Evolutionary conservation across 495 filamentous ascomycete species (phyloP), one percentile per base, ranked within the genome.

Genomic region (Podospora pseudoanserina): DNA sequence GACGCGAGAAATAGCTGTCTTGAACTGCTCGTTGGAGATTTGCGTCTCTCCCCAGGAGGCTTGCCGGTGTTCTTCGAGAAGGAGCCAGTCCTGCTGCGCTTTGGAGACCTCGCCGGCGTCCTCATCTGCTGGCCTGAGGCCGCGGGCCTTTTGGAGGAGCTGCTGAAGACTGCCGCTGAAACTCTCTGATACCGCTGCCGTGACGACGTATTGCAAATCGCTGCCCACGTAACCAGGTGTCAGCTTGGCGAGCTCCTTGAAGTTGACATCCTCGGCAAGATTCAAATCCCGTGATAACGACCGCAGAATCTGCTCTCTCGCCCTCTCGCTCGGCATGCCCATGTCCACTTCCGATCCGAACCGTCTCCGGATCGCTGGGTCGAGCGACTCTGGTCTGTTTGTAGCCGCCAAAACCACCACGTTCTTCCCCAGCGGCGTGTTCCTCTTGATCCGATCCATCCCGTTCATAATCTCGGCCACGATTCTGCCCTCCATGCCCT

Each of bases 401-500:
- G 94, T 97, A 18, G 94, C 93, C 0, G 95, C 94, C 32, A 98
- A 85, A 15, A 97, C 92, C 67, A 98, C 92, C 19, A 98, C 94
- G 11, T 93, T 91, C 79, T 95, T 96, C 19, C 92, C 91, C 32
- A 74, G 88, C 9, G 92, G 92, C 69, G 90, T 90, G 54, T 92
- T 90, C 63, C 93, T 82, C 39, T 91, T 90, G 65, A 97, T 85
- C 62, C 93, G 88, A 70, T 93, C 91, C 89, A 93, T 91, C 70
- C 92, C 95, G 13, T 92, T 94, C 67, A 97, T 82, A 70, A 98
- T 86, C 78, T 97, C 94, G 1, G 94, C 92, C 20, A 98, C 94
- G 74, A 98, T 98, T 60, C 94, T 82, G 78, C 94, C 93, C 79
- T 98, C 94, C 94, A 98, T 98, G 74, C 96, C 93, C 71, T 93